Conservation (phyloP, 2,329 filamentous ascomycete species). For the Claviceps sp. region DNA sequence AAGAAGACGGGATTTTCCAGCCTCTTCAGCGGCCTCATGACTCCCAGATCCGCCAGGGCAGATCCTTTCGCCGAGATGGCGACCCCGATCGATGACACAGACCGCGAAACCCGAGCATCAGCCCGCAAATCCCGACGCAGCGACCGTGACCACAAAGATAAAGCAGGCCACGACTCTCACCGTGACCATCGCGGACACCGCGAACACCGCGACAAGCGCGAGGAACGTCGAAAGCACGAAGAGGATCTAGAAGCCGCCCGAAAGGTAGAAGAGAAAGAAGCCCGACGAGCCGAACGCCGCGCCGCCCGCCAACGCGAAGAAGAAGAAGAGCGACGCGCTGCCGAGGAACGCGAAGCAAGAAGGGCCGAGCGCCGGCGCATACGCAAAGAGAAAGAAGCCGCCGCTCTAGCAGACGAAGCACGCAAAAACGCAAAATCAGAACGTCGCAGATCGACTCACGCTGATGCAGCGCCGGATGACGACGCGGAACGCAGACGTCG, state of each 20-base stretch:
- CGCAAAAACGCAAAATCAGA: slow-evolving; percentile 33
- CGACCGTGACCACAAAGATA: slow-evolving; percentile 31
- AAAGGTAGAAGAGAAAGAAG: slow-evolving; percentile 44
- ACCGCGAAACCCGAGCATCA: slow-evolving; percentile 47
- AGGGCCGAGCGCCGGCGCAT: slow-evolving; percentile 36
- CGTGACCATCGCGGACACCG: slow-evolving; percentile 41
- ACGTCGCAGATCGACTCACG: slow-evolving; percentile 32
- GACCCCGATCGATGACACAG: slow-evolving; percentile 35
- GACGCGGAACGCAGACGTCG: slow-evolving; percentile 42
- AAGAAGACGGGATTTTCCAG: slow-evolving; percentile 43
- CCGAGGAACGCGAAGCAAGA: slow-evolving; percentile 34
- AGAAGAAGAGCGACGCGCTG: slow-evolving; percentile 31
- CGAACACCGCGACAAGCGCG: slow-evolving; percentile 35
- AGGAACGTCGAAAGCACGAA: slow-evolving; percentile 41
- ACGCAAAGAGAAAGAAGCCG: slow-evolving; percentile 35
- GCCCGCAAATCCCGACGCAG: slow-evolving; percentile 47
- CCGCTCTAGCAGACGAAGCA: slow-evolving; percentile 29
- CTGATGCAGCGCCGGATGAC: slow-evolving; percentile 25
- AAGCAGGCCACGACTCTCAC: slow-evolving; percentile 35
- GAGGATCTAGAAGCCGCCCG: slow-evolving; percentile 37
- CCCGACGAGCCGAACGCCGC: slow-evolving; percentile 40
- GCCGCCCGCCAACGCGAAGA: slow-evolving; percentile 35
- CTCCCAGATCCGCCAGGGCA: slow-evolving; percentile 28
- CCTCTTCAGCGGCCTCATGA: slow-evolving; percentile 48
- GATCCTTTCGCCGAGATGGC: slow-evolving; percentile 38